phyloP scores from a whole-genome alignment of 1,139 yeast genomes.

The Yamadazyma aaseri region DNA sequence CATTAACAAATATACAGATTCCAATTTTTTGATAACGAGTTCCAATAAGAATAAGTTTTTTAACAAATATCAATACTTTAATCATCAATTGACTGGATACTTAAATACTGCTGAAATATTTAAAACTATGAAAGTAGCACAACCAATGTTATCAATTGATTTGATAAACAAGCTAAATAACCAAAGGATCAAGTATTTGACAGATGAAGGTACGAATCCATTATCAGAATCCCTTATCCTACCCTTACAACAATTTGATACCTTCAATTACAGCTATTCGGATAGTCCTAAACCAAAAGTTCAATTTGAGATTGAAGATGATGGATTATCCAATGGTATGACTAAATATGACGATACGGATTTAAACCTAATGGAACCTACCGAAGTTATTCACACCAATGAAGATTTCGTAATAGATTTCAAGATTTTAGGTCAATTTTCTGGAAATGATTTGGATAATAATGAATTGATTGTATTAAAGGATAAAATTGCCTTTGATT shows the following conservation, averaged over 20 bases:
- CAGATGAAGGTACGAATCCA: background rate
- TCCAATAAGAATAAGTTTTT: constrained; percentile 15
- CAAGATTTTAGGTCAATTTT: constrained; percentile 9
- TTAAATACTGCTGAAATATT: constrained; percentile 43
- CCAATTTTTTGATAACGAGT: constrained; percentile 17
- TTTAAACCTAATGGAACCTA: constrained; percentile 11
- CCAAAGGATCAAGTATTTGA: constrained; percentile 10
- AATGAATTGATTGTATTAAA: constrained; percentile 33
- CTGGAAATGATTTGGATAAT: constrained; percentile 9
- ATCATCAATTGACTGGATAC: constrained; percentile 40
- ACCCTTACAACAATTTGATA: constrained; percentile 2
- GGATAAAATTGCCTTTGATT: constrained; percentile 42
- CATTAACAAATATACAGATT: constrained; percentile 28
- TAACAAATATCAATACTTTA: constrained; percentile 34
- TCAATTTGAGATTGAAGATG: constrained; percentile 4
- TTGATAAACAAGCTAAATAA: constrained; percentile 13
- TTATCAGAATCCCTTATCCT: background rate
- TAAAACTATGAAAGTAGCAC: constrained; percentile 45
- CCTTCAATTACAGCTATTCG: constrained; percentile 1
- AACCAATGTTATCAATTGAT: constrained; percentile 25
- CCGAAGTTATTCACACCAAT: constrained; percentile 7
- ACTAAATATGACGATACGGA: constrained; percentile 11
- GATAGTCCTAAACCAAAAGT: constrained; percentile 5
- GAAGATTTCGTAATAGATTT: constrained; percentile 16
- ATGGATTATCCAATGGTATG: background rate